phyloP scores from a whole-genome alignment of 495 filamentous ascomycete genomes.

The Penicillium egyptiacum region DNA sequence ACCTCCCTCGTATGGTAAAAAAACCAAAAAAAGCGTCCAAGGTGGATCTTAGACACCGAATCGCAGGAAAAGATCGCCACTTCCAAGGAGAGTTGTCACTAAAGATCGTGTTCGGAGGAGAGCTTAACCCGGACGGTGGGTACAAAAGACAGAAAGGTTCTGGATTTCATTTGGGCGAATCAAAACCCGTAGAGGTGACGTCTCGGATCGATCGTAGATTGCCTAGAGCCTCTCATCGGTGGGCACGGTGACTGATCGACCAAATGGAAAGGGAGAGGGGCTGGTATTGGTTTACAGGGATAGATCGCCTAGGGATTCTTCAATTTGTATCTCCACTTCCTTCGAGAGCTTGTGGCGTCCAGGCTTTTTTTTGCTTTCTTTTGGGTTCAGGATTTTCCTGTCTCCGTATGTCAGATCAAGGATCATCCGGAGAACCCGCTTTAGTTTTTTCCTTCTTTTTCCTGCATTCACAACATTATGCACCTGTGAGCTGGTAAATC shows the following conservation, averaged over 20 bases:
- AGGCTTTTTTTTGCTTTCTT: not conserved
- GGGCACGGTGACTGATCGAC: conserved; percentile 30
- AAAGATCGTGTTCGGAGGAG: conserved; percentile 22
- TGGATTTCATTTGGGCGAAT: not conserved
- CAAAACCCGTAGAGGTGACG: conserved; percentile 4
- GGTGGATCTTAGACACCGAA: conserved; percentile 15
- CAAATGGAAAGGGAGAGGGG: conserved; percentile 15
- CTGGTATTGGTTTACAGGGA: conserved; percentile 24
- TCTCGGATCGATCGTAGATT: conserved; percentile 23
- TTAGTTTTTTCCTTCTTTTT: conserved; percentile 15
- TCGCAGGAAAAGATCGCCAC: conserved; percentile 25
- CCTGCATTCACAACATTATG: not conserved
- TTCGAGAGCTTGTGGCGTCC: conserved; percentile 23
- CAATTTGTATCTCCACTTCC: conserved; percentile 29
- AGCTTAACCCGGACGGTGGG: conserved; percentile 22
- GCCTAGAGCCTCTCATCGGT: conserved; percentile 24
- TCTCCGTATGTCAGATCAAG: conserved; percentile 28
- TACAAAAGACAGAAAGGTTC: not conserved
- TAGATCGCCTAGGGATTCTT: conserved; percentile 30
- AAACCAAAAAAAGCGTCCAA: conserved; percentile 6
- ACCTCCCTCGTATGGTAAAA: conserved; percentile 14
- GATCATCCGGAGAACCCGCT: conserved; percentile 24
- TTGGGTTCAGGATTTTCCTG: not conserved
- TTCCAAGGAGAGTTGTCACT: conserved; percentile 16
- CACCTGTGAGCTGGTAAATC: not conserved